Conservation (phyloP, 2,329 filamentous ascomycete genomes). For the Pyricularia pennisetigena region DNA sequence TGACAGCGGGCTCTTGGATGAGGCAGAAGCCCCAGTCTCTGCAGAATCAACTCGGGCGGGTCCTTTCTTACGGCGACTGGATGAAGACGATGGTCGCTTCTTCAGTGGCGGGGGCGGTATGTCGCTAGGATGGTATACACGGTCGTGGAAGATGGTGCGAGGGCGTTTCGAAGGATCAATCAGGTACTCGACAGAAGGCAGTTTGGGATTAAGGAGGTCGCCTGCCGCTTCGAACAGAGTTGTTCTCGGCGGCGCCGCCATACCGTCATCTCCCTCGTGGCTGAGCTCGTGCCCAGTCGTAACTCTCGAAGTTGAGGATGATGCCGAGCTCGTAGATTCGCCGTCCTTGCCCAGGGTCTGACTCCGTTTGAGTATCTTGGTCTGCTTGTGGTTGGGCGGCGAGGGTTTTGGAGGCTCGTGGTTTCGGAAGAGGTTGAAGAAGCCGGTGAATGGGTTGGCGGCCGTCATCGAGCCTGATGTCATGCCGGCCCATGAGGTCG, state of each 20-base stretch:
- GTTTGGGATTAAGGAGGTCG: conserved; percentile 80
- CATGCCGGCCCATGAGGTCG: conserved; percentile 5
- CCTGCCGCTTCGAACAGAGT: conserved; percentile 93
- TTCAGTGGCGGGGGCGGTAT: conserved; percentile 74
- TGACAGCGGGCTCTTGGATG: conserved; percentile 18
- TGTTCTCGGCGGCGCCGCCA: conserved; percentile 73
- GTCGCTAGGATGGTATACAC: conserved; percentile 86
- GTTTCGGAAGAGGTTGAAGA: conserved; percentile 68
- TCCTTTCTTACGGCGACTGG: conserved; percentile 18
- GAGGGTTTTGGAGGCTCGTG: conserved; percentile 38
- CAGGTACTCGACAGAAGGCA: conserved; percentile 74
- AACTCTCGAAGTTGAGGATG: conserved; percentile 28
- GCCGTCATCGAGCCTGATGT: conserved; percentile 18
- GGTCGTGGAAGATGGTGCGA: conserved; percentile 92
- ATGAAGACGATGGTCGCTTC: conserved; percentile 26
- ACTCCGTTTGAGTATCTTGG: conserved; percentile 65
- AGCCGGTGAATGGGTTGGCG: conserved; percentile 44
- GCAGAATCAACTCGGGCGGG: conserved; percentile 11
- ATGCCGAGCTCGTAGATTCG: conserved; percentile 20
- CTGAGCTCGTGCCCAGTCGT: conserved; percentile 39
- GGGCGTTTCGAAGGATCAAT: conserved; percentile 73
- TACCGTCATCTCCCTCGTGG: conserved; percentile 20
- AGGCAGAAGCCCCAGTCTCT: conserved; percentile 2
- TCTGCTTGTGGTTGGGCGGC: conserved; percentile 44
- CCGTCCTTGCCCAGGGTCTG: conserved; percentile 55